Evolutionary conservation across 2,329 filamentous ascomycete genomes (phyloP).

Genomic region (Monosporascus sp.): DNA sequence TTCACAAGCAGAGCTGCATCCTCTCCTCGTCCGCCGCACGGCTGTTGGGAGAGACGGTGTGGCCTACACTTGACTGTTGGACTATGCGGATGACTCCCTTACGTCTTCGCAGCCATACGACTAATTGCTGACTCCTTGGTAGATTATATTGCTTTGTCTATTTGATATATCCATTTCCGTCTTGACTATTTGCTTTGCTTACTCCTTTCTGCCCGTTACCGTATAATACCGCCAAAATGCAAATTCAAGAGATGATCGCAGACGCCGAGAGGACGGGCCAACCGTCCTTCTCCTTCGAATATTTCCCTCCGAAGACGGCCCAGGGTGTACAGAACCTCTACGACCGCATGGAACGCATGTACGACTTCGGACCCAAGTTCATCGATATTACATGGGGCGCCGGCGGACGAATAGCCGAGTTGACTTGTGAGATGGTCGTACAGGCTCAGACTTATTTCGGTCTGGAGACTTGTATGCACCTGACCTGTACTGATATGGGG

Average conservation of each 20-base stretch:
- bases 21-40: not conserved
- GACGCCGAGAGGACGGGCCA: constrained; percentile 73
- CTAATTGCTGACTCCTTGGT: not conserved
- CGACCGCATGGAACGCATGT: constrained; percentile 99
- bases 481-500: constrained; percentile 98
- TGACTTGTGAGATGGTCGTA: constrained; percentile 96
- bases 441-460: constrained; percentile 94
- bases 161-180: not conserved
- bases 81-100: too few species aligned
- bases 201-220: not conserved
- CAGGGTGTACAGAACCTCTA: constrained; percentile 99
- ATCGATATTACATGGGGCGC: constrained; percentile 99
- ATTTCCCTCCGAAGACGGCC: constrained; percentile 96
- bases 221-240: constrained; percentile 59
- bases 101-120: not conserved
- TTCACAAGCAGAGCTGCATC: too few species aligned
- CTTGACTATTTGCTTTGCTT: not conserved
- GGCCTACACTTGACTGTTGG: too few species aligned
- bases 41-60: too few species aligned
- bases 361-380: constrained; percentile 86
- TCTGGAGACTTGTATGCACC: constrained; percentile 96
- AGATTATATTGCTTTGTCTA: not conserved
- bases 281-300: constrained; percentile 97
- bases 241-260: constrained; percentile 86
- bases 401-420: constrained; percentile 80